Conservation (phyloP, 2,329 filamentous ascomycete genomes). For the Rhynchosporium graminicola region DNA sequence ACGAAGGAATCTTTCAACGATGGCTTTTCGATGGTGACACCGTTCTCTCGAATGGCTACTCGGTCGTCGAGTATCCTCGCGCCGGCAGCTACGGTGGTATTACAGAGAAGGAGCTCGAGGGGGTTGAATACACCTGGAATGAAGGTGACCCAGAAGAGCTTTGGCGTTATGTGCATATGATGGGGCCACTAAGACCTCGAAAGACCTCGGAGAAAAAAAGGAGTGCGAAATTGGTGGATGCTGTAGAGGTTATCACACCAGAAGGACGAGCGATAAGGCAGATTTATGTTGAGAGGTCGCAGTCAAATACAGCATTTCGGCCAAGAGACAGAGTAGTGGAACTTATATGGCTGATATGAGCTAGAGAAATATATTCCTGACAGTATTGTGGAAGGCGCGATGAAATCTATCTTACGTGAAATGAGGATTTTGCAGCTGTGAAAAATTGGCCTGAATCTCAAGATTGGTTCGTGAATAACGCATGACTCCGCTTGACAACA, state of each 20-base stretch:
- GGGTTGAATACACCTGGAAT: conserved; percentile 14
- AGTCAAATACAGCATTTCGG: conserved; percentile 8
- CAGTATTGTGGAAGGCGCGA: too few relatives aligned
- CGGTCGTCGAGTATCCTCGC: conserved; percentile 13
- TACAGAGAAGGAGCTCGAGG: conserved; percentile 6
- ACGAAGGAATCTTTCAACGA: conserved; percentile 13
- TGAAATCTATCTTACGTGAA: too few relatives aligned
- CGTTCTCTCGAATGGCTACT: conserved; percentile 14
- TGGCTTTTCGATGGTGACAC: conserved; percentile 11
- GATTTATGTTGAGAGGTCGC: conserved; percentile 9
- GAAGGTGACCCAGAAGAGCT: conserved; percentile 14
- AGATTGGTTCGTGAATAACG: too few relatives aligned
- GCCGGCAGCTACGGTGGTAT: conserved; percentile 4
- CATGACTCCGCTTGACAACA: too few relatives aligned
- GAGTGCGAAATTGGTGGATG: conserved; percentile 13
- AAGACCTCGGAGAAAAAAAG: conserved; percentile 16
- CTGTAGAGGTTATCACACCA: conserved; percentile 1
- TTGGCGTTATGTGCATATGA: conserved; percentile 14
- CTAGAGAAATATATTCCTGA: too few relatives aligned
- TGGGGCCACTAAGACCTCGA: conserved; percentile 9
- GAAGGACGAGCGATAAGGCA: conserved; percentile 11
- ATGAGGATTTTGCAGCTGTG: too few relatives aligned
- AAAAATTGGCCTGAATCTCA: too few relatives aligned
- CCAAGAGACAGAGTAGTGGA: conserved; percentile 14
- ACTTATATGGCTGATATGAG: background rate